These are phyloP conservation scores for Lunularia cruciata DNA, from an alignment of 225 moss, liverwort and hornwort species.

Conservation along the genomic window DNA sequence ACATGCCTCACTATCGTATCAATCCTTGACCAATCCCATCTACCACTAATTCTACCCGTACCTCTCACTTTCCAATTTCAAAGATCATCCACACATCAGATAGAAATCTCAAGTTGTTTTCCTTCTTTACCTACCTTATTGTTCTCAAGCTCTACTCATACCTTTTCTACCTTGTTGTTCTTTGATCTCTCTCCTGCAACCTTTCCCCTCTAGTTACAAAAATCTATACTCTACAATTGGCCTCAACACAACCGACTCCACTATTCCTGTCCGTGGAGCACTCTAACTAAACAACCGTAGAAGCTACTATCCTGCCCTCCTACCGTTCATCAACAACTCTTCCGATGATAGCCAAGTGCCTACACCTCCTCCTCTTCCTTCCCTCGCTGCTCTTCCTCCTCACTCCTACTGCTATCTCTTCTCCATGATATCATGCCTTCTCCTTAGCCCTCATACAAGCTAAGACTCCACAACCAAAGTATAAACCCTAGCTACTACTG, in stretches of 20 bases:
- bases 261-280: slow-evolving; percentile 13
- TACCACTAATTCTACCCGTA: no score
- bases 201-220: slow-evolving; percentile 4
- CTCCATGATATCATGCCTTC: no score
- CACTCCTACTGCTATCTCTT: background rate
- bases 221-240: background rate
- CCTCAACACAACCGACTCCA: slow-evolving; percentile 1
- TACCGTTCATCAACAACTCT: slow-evolving; percentile 1
- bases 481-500: no score
- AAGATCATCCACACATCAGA: no score
- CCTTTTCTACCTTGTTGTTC: slow-evolving; percentile 90
- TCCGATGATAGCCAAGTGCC: slow-evolving; percentile 2
- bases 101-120: no score
- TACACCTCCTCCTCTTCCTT: background rate
- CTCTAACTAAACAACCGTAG: slow-evolving; percentile 1
- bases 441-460: no score
- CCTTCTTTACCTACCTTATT: no score
- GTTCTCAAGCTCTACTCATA: slow-evolving; percentile 89
- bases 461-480: no score
- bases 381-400: background rate
- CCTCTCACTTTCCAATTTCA: no score
- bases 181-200: slow-evolving; percentile 60
- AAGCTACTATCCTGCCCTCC: background rate
- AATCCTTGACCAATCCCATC: no score
- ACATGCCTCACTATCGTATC: no score